Evolutionary conservation across 1,284 basidiomycete species (phyloP), one percentile per base, ranked within the genome.

Genomic region (Ceratobasidium sp.): DNA sequence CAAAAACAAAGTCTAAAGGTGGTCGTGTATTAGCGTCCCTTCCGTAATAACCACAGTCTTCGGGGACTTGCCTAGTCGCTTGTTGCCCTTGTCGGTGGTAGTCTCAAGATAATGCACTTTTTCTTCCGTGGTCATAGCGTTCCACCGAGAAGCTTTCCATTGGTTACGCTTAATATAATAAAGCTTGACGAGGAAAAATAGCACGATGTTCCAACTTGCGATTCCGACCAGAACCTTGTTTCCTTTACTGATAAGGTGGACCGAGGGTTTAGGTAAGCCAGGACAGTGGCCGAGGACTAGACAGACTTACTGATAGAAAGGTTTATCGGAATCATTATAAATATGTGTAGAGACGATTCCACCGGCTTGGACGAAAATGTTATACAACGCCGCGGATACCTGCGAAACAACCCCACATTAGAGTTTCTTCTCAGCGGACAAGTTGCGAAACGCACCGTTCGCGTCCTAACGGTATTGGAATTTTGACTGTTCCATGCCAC

Each of bases 31-130:
- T 25, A 60, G 25, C 31, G 42, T 5, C 38, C 20, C 6, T 49
- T 12, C 25, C 5, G 8, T n/a, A 35, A 20, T 29, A 4, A 47
- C n/a, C n/a, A n/a, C n/a, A 27, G 6, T 7, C 17, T 43, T 13
- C 6, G 4, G 47, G 5, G 42, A 50, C 45, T 27, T 31, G 53
- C 62, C 62, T 53, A 65, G 27, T 15, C 62, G 31, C 50, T 65
- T 65, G 49, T 65, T 65, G 5, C 62, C 69, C 42, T 64, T 70
- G n/a, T 70, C 58, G 22, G 50, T 40, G 22, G 69, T 70, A n/a
- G 69, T 70, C 13, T 52, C 69, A 35, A 70, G 52, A 53, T 70
- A 70, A 55, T 49, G 58, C n/a, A 52, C 69, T 42, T 65, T 70
- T 31, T 70, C 58, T 29, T 65, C 40, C 1, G 38, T 56, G n/a